These are phyloP conservation scores for Sodiomyces alkalinus DNA, from an alignment of 2,329 filamentous ascomycete species.

Conservation along the genomic window DNA sequence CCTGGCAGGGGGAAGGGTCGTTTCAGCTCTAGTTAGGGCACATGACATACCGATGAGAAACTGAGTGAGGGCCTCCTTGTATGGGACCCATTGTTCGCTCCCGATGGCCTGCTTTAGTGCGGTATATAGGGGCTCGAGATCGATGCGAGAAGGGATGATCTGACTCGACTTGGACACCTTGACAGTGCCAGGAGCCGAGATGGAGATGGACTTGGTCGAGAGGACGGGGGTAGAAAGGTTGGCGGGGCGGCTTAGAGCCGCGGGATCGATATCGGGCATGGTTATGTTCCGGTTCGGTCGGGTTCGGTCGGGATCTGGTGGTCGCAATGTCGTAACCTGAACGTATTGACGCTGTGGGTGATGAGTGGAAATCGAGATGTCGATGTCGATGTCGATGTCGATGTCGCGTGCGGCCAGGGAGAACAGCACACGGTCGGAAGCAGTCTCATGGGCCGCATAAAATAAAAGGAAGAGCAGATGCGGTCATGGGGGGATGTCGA, in stretches of 20 bases:
- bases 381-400: conserved; percentile 11
- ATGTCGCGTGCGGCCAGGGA: conserved; percentile 30
- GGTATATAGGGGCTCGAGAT: conserved; percentile 50
- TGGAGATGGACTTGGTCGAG: conserved; percentile 39
- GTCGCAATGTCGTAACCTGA: no score
- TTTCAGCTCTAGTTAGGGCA: no score
- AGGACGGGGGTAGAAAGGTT: conserved; percentile 44
- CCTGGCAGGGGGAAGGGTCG: conserved; percentile 8
- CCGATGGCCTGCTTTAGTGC: conserved; percentile 44
- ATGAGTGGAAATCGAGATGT: no score
- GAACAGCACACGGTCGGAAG: conserved; percentile 29
- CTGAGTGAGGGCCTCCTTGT: conserved; percentile 47
- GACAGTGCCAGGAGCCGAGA: conserved; percentile 29
- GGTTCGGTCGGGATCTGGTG: not conserved
- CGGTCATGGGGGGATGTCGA: conserved; percentile 21
- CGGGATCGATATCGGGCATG: conserved; percentile 59
- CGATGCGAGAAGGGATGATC: conserved; percentile 49
- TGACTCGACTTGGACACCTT: conserved; percentile 45
- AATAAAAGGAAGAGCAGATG: conserved; percentile 19
- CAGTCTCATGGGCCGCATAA: conserved; percentile 27
- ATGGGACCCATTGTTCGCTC: conserved; percentile 45
- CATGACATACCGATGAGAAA: conserved; percentile 42
- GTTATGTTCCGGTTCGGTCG: conserved; percentile 7
- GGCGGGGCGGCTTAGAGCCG: conserved; percentile 48
- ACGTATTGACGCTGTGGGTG: not conserved